These are phyloP conservation scores for Chytridium lagenaria DNA, from an alignment of 371 early-diverging fungal species.

Conservation along the genomic window DNA sequence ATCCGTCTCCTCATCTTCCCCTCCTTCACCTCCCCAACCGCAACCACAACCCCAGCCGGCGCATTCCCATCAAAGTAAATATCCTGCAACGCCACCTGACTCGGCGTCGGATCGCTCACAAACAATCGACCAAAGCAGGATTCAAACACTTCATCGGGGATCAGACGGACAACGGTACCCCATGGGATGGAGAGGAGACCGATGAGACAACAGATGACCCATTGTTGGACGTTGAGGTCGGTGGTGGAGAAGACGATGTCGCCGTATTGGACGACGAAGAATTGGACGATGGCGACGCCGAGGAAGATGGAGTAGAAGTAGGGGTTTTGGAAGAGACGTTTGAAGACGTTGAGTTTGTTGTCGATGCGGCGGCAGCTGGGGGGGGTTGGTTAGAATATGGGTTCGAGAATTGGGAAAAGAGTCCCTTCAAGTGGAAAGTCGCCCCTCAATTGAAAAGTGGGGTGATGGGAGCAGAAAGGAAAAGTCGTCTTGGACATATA, in stretches of 20 bases:
- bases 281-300: conserved; percentile 71
- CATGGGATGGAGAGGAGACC: conserved; percentile 73
- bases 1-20: neutral
- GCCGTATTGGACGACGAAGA: conserved; percentile 84
- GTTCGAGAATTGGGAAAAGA: too few relatives aligned
- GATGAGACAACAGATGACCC: conserved; percentile 69
- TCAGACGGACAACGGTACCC: conserved; percentile 70
- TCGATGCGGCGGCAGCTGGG: conserved; percentile 35
- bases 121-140: conserved; percentile 9
- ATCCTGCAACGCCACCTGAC: conserved; percentile 4
- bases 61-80: neutral
- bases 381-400: too few relatives aligned
- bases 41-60: neutral
- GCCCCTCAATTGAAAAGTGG: too few relatives aligned
- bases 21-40: neutral
- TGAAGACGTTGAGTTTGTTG: conserved; percentile 76
- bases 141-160: neutral
- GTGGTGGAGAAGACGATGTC: conserved; percentile 82
- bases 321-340: conserved; percentile 74
- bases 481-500: too few relatives aligned
- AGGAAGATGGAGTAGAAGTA: conserved; percentile 77
- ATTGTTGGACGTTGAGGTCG: conserved; percentile 59
- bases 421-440: too few relatives aligned
- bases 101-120: conserved; percentile 1
- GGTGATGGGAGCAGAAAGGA: too few relatives aligned